phyloP scores from a whole-genome alignment of 306 rosid species.

The Acacia confusa region DNA sequence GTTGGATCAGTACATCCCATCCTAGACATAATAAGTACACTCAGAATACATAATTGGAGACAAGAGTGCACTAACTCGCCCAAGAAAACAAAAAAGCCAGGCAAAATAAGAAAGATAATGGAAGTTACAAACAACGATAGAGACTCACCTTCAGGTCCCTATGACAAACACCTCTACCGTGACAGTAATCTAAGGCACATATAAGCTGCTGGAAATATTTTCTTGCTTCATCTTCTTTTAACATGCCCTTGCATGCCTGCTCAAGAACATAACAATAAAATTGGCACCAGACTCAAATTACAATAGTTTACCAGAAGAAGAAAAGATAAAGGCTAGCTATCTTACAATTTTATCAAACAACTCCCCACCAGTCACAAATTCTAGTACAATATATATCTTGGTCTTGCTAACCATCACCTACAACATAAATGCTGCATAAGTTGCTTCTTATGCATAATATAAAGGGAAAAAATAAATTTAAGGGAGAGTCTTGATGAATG shows the following conservation, averaged over 20 bases:
- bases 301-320: background rate
- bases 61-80: no score
- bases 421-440: slow-evolving; percentile 31
- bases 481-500: background rate
- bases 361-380: slow-evolving; percentile 72
- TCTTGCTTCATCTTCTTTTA: slow-evolving; percentile 77
- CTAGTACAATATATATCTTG: slow-evolving; percentile 71
- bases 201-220: slow-evolving; percentile 80
- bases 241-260: slow-evolving; percentile 64
- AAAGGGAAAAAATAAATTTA: background rate
- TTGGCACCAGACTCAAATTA: slow-evolving; percentile 1
- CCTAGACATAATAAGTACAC: background rate
- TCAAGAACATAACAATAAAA: slow-evolving; percentile 11
- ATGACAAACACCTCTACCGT: slow-evolving; percentile 72
- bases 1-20: background rate
- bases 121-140: background rate
- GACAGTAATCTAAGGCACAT: slow-evolving; percentile 74
- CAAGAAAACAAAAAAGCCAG: background rate
- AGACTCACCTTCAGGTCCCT: slow-evolving; percentile 67
- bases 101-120: background rate
- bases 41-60: background rate
- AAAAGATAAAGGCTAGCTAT: slow-evolving; percentile 5
- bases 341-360: slow-evolving; percentile 80
- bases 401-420: slow-evolving; percentile 92
- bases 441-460: slow-evolving; percentile 23